phyloP scores from a whole-genome alignment of 108 stramenopile species.

The Cylindrotheca fusiformis region DNA sequence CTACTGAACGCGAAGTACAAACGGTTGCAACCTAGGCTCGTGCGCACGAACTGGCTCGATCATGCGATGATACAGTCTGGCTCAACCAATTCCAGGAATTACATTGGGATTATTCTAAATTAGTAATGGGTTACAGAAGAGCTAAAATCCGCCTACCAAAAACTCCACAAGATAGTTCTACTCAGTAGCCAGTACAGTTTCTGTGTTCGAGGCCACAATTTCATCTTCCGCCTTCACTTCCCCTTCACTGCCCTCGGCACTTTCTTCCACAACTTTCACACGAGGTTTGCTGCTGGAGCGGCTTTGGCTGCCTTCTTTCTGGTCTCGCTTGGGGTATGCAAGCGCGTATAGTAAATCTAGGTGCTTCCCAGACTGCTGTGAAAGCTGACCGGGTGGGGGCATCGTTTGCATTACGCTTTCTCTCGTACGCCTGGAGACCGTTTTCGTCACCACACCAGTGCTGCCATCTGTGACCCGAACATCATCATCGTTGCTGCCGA shows the following conservation, averaged over 20 bases:
- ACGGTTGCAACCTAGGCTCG: no score
- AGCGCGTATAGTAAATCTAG: conserved; percentile 80
- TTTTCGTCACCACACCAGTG: conserved; percentile 64
- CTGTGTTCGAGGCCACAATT: background rate
- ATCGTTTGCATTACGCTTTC: conserved; percentile 76
- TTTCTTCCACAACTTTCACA: conserved; percentile 14
- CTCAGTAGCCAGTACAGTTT: background rate
- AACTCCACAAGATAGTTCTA: background rate
- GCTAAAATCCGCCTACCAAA: no score
- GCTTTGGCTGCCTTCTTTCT: conserved; percentile 29
- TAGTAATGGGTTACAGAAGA: no score
- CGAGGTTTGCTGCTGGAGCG: conserved; percentile 25
- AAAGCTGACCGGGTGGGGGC: conserved; percentile 71
- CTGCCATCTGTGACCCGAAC: conserved; percentile 68
- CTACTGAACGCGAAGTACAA: no score
- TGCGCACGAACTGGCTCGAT: no score
- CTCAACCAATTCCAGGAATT: no score
- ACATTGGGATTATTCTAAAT: no score
- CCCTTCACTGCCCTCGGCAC: conserved; percentile 2
- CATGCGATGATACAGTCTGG: no score
- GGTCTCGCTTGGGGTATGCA: conserved; percentile 67
- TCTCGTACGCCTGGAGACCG: conserved; percentile 60
- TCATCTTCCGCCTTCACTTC: conserved; percentile 3
- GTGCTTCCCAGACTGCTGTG: conserved; percentile 75
- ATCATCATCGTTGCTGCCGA: conserved; percentile 84